Base-by-base conservation (phyloP, 805 yeast species). In the Soucietia sequanensis region DNA sequence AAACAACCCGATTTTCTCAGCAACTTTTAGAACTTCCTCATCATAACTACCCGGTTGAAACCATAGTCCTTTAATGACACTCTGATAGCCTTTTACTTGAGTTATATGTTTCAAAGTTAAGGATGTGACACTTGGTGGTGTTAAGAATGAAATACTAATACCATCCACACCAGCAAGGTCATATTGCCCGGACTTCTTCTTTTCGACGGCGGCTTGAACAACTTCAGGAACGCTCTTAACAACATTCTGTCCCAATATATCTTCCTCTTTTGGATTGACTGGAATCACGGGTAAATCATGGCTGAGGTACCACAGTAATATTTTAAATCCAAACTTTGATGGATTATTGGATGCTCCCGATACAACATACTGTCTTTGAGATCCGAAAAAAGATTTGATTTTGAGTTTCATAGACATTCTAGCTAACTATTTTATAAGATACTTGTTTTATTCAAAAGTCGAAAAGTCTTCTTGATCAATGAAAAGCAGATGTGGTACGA, bases 21-120 rank as follows among this genome's bases (percentile, higher is more conserved):
- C 70, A 22, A 57, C 57, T 1, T 70, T 61, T 12, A 82, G 62
- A 3, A 75, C 76, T 9, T 63, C 68, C 2, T 53, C 50, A 47
- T 82, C 80, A 45, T 75, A 84, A 15, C 88, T 75, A 0, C 95
- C 95, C 0, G 95, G 95, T 51, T 86, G 95, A 45, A 84, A 80
- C 95, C 95, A 87, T 11, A 84, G 61, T 1, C 81, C 78, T 46
- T 72, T 73, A 11, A 83, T 60, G 0, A 59, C 37, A 11, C 50
- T 33, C 20, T 56, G 47, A 38, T 75, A 58, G 11, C 66, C 66
- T 8, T 65, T 56, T 23, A 80, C 50, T 0, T 70, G 52, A 5
- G 68, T 54, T 12, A 70, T 61, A 28, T 58, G 62, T 23, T 52
- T 45, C 21, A 68, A 52, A 0, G 70, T 65, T 2, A 41, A 31